phyloP scores from a whole-genome alignment of 805 yeast species.

The Cephaloascus albidus region DNA sequence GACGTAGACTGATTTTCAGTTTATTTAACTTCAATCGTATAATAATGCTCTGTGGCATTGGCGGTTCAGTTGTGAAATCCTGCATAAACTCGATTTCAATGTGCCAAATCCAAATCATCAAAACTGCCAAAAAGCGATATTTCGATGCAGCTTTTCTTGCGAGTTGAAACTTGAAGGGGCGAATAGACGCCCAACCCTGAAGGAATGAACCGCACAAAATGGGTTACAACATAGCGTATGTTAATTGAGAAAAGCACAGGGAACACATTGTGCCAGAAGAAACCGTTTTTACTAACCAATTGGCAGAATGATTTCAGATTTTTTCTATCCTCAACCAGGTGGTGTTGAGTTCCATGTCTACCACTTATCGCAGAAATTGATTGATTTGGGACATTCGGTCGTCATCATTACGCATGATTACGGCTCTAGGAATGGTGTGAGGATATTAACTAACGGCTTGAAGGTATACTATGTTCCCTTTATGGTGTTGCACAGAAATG shows the following conservation, averaged over 20 bases:
- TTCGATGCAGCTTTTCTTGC: no score
- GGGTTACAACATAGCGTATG: conserved; percentile 18
- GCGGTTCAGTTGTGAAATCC: no score
- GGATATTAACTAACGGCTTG: conserved; percentile 80
- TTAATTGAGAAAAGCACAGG: conserved; percentile 1
- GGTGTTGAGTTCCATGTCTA: conserved; percentile 95
- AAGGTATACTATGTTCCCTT: conserved; percentile 90
- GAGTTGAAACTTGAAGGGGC: no score
- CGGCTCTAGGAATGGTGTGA: conserved; percentile 70
- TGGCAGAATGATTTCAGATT: conserved; percentile 76
- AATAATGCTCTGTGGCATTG: no score
- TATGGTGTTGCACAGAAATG: conserved; percentile 68
- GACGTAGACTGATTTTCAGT: no score
- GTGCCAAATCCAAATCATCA: no score
- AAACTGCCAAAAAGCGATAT: no score
- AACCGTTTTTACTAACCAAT: background rate
- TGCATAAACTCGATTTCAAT: no score
- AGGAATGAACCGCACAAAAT: no score
- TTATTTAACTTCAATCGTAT: no score
- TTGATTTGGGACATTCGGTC: conserved; percentile 77
- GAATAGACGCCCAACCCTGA: no score
- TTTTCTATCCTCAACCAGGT: conserved; percentile 97
- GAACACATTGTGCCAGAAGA: no score
- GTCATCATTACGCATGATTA: conserved; percentile 85
- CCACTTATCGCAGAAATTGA: conserved; percentile 78